A percentile compares a stretch with the other conserved stretches of the same genome.
Evolutionary conservation across 2,329 filamentous ascomycete genomes (phyloP).

Genomic region (Aaosphaeria arxii): DNA sequence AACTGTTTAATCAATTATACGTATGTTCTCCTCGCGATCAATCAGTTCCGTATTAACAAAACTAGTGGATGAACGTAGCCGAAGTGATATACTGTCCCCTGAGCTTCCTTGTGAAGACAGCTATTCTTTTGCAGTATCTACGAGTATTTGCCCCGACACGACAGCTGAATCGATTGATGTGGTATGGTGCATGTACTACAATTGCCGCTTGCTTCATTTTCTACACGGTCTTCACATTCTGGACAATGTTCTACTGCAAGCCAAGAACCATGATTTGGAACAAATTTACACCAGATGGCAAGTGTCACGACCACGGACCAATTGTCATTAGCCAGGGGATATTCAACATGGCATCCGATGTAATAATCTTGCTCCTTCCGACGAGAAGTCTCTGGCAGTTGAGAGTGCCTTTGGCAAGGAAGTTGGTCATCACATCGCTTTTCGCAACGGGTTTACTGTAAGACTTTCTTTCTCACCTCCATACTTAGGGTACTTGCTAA

Average conservation of each 20-base stretch:
- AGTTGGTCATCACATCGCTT: conserved; percentile 20
- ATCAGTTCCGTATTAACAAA: background rate
- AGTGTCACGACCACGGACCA: conserved; percentile 20
- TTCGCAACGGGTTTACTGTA: conserved; percentile 25
- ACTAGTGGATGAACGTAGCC: conserved; percentile 20
- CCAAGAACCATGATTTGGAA: conserved; percentile 24
- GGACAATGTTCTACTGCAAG: conserved; percentile 23
- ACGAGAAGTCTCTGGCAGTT: conserved; percentile 19
- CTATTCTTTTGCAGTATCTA: conserved; percentile 25
- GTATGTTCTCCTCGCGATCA: conserved; percentile 7
- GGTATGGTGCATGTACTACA: conserved; percentile 18
- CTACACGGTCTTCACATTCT: conserved; percentile 22
- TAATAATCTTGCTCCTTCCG: conserved; percentile 23
- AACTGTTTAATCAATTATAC: conserved; percentile 23
- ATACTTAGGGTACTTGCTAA: conserved; percentile 1
- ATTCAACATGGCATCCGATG: conserved; percentile 25
- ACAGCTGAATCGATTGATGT: conserved; percentile 18
- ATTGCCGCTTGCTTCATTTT: conserved; percentile 17
- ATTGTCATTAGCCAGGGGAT: conserved; percentile 19
- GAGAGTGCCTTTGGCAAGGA: conserved; percentile 18
- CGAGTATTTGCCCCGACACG: conserved; percentile 22
- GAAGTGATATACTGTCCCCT: conserved; percentile 25
- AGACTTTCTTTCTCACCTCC: conserved; percentile 3
- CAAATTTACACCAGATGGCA: conserved; percentile 15
- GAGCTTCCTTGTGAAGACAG: conserved; percentile 25